Evolutionary conservation across 139 green algal genomes (phyloP).

Genomic region (Chlamydomonas urium): DNA sequence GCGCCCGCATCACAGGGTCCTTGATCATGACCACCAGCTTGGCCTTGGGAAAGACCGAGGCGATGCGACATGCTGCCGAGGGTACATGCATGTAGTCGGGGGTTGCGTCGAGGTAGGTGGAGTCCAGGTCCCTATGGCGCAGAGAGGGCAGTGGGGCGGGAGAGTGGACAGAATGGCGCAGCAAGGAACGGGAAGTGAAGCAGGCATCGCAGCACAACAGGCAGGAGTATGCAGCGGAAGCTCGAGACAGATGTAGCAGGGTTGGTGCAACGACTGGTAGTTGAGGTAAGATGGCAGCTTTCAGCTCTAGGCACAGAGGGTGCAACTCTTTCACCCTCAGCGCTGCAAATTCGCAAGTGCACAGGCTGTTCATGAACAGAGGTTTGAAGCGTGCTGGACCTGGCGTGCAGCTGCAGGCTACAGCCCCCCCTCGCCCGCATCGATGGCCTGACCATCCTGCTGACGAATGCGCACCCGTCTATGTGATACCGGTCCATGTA

Average conservation of each 20-base stretch:
- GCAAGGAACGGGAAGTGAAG: neutral
- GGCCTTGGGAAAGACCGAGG: neutral
- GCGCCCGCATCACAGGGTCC: slow-evolving; percentile 4
- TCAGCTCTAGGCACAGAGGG: no score
- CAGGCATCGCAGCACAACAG: neutral
- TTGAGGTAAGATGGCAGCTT: neutral
- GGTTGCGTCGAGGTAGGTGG: slow-evolving; percentile 5
- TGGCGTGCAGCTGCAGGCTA: neutral
- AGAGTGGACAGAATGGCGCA: neutral
- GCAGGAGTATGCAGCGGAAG: neutral
- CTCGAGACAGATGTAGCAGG: neutral
- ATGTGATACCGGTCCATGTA: neutral
- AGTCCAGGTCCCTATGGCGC: neutral
- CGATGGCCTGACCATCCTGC: neutral
- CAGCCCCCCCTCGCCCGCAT: neutral
- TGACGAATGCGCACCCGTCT: neutral
- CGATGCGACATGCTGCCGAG: slow-evolving; percentile 8
- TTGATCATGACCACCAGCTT: slow-evolving; percentile 6
- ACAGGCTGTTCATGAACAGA: no score
- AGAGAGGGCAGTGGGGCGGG: neutral
- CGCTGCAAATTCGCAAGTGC: no score
- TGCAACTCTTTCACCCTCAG: no score
- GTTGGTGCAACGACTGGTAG: neutral
- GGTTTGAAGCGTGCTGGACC: no score
- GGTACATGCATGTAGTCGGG: slow-evolving; percentile 13